phyloP scores from a whole-genome alignment of 2,329 filamentous ascomycete genomes.

The Thelonectria blattea region DNA sequence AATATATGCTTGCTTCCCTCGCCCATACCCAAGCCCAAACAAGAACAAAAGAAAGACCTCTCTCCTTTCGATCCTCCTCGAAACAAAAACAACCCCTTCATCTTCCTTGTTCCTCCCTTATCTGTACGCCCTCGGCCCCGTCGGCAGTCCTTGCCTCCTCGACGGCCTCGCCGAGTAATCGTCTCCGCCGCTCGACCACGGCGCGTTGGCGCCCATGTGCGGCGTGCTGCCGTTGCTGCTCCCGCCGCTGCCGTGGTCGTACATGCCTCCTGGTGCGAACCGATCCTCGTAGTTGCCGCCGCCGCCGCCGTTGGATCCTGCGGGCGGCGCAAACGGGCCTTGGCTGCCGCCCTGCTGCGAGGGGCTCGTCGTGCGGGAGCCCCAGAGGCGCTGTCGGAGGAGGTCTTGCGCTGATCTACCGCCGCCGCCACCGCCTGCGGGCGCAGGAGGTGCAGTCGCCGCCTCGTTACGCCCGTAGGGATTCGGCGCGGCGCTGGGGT shows the following conservation, averaged over 20 bases:
- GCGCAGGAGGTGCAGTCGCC: conserved; percentile 38
- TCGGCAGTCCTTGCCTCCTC: conserved; percentile 52
- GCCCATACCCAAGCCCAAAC: not conserved
- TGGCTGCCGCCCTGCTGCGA: conserved; percentile 42
- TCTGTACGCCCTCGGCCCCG: conserved; percentile 51
- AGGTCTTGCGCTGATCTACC: conserved; percentile 76
- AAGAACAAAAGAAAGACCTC: not conserved
- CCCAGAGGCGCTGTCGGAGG: conserved; percentile 80
- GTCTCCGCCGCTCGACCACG: conserved; percentile 53
- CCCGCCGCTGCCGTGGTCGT: conserved; percentile 43
- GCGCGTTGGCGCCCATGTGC: conserved; percentile 54
- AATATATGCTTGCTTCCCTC: conserved; percentile 5
- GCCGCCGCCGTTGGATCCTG: conserved; percentile 32
- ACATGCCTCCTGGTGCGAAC: conserved; percentile 53
- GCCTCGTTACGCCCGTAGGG: conserved; percentile 27
- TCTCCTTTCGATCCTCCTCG: not conserved
- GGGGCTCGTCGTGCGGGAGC: conserved; percentile 63
- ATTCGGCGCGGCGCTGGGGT: conserved; percentile 59
- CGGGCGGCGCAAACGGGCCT: conserved; percentile 56
- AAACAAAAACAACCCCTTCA: not conserved
- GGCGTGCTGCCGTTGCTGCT: conserved; percentile 41
- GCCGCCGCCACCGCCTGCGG: conserved; percentile 40
- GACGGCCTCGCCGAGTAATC: conserved; percentile 41
- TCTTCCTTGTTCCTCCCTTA: conserved; percentile 25
- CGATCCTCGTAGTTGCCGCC: conserved; percentile 52